Evolutionary conservation across 192 early-diverging fungal species (phyloP).

Genomic region (Chytriomyces hyalinus): DNA sequence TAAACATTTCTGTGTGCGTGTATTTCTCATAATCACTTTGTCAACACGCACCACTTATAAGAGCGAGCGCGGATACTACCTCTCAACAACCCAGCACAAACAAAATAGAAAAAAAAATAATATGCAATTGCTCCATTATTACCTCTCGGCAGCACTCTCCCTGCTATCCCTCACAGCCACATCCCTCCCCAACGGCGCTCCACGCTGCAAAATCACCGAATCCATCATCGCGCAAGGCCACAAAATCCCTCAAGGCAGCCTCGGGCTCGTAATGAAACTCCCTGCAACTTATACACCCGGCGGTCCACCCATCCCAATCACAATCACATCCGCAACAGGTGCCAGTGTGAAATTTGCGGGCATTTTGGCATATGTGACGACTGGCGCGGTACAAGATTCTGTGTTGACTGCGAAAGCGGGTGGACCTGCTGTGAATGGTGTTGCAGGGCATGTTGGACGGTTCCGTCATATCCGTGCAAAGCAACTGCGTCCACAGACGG

Average conservation of each 20-base stretch:
- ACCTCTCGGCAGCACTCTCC: not conserved
- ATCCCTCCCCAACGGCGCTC: conserved; percentile 29
- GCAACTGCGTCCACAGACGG: conserved; percentile 19
- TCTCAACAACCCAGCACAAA: no score
- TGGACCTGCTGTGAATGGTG: not conserved
- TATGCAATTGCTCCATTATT: not conserved
- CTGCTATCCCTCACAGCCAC: not conserved
- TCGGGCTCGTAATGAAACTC: conserved; percentile 2
- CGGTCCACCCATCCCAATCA: conserved; percentile 13
- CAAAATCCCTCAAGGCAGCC: not conserved
- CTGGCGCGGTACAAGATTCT: conserved; percentile 32
- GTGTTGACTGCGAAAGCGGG: conserved; percentile 27
- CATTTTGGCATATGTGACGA: conserved; percentile 42
- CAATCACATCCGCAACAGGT: not conserved
- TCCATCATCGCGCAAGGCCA: conserved; percentile 14
- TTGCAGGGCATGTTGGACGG: not conserved
- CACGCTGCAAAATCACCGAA: conserved; percentile 22
- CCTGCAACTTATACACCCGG: conserved; percentile 26
- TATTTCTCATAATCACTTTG: no score
- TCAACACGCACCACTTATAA: no score
- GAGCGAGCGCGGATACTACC: no score
- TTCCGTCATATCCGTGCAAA: conserved; percentile 6
- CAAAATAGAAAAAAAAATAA: no score
- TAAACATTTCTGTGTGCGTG: no score
- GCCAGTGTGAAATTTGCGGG: conserved; percentile 3